Conservation (phyloP, 495 filamentous ascomycete genomes). For the Physcia stellaris region DNA sequence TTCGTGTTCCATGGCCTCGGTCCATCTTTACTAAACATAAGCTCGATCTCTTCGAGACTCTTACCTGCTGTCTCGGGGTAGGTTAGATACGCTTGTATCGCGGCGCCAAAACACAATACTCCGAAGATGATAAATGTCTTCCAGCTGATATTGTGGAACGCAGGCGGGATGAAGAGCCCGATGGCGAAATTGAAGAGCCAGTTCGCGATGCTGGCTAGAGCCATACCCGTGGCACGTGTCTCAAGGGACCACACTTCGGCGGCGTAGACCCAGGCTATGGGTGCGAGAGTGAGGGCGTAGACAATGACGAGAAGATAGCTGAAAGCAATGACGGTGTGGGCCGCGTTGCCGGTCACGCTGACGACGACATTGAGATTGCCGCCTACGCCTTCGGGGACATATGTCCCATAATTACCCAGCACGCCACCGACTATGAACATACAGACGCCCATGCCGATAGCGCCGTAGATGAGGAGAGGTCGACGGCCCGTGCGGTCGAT, state of each 20-base stretch:
- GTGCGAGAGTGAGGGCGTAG: slow-evolving; percentile 60
- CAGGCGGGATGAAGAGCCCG: slow-evolving; percentile 55
- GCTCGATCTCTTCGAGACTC: slow-evolving; percentile 56
- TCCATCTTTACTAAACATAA: slow-evolving; percentile 42
- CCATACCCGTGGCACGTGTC: slow-evolving; percentile 59
- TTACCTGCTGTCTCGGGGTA: slow-evolving; percentile 62
- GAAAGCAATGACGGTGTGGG: slow-evolving; percentile 61
- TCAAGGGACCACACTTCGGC: slow-evolving; percentile 65
- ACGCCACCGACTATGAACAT: slow-evolving; percentile 37
- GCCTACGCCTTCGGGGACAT: slow-evolving; percentile 44
- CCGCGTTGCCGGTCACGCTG: slow-evolving; percentile 42
- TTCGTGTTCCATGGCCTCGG: slow-evolving; percentile 46
- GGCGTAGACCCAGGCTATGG: slow-evolving; percentile 61
- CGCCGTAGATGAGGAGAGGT: slow-evolving; percentile 53
- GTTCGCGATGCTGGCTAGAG: slow-evolving; percentile 51
- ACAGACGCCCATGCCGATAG: slow-evolving; percentile 50
- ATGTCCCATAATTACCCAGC: slow-evolving; percentile 33
- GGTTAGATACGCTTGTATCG: slow-evolving; percentile 49
- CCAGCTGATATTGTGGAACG: slow-evolving; percentile 59
- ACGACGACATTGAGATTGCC: slow-evolving; percentile 57
- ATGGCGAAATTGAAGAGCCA: slow-evolving; percentile 70
- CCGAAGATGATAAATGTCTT: slow-evolving; percentile 66
- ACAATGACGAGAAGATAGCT: slow-evolving; percentile 68
- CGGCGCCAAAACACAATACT: slow-evolving; percentile 48
- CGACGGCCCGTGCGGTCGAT: slow-evolving; percentile 67